Base-by-base conservation (phyloP, 805 yeast species). In the Cyberlindnera mississippiensis region DNA sequence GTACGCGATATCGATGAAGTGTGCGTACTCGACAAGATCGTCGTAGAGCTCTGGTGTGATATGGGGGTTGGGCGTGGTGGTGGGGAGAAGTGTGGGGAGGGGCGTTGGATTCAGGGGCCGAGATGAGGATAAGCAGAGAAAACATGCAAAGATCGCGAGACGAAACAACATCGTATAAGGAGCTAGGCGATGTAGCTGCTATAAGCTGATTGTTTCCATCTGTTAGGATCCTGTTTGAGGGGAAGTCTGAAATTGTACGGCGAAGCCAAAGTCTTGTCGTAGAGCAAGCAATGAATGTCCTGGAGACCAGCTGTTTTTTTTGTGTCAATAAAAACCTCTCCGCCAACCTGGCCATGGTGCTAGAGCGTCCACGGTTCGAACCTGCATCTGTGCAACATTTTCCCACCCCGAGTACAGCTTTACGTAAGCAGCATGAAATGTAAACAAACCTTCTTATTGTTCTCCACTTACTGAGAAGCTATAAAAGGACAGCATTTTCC, bases 1-100 rank as follows among this genome's bases (percentile, higher is more conserved):
- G 33, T 56, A 56, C 37, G 60, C 49, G 13, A 57, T 52, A 27
- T 57, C 61, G 18, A 54, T 55, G 12, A 57, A 20, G 37, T 53
- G 55, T 0, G 61, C 56, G 24, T 38, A 40, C 7, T 18, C 29
- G 6, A 40, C 29, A 6, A 56, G 38, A 3, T 45, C 35, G 15
- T 45, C 36, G 28, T 49, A 55, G 8, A 55, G 35, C 2, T 14
- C 32, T 14, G 33, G 40, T 1, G 51, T 8, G 8, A 56, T 42
- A 3, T 40, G 46, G 3, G 35, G 5, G 13, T 36, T 38, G 4
- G 17, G 30, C 16, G 20, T 18, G 13, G 28, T 12, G 10, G 16
- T 19, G 12, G 20, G 32, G 4, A 7, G 31, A 4, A 10, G 20
- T 18, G 27, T 35, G n/a, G n/a, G 26, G 26, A 32, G 26, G 8